Percentiles rank a stretch among this genome's conserved stretches.
phyloP scores from a whole-genome alignment of 2,329 filamentous ascomycete genomes.

The Phaeosphaeria sp. region DNA sequence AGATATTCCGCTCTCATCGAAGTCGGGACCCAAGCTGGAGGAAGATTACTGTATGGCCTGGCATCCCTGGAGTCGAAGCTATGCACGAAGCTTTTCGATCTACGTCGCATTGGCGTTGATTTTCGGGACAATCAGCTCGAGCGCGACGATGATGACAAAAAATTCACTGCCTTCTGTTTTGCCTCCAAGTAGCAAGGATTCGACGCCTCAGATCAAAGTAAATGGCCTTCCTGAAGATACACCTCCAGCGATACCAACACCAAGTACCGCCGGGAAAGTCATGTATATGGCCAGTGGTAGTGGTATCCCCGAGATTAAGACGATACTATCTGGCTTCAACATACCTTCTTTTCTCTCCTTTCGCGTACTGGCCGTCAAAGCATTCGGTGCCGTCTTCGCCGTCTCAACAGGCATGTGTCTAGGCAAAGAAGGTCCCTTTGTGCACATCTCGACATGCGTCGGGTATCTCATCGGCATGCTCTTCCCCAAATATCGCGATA shows the following conservation, averaged over 20 bases:
- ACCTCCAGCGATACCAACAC: slow-evolving; percentile 7
- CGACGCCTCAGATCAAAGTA: slow-evolving; percentile 14
- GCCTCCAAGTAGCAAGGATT: slow-evolving; percentile 31
- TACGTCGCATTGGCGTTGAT: slow-evolving; percentile 58
- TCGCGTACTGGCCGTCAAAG: slow-evolving; percentile 63
- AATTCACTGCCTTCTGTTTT: slow-evolving; percentile 54
- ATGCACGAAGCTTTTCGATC: slow-evolving; percentile 53
- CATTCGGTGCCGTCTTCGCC: slow-evolving; percentile 64
- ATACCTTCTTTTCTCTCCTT: slow-evolving; percentile 64
- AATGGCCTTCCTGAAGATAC: slow-evolving; percentile 2
- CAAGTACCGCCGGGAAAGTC: slow-evolving; percentile 51
- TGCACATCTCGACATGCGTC: slow-evolving; percentile 66
- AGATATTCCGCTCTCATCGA: background rate
- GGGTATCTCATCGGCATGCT: slow-evolving; percentile 59
- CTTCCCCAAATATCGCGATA: slow-evolving; percentile 65
- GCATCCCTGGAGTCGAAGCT: slow-evolving; percentile 53
- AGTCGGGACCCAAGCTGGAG: slow-evolving; percentile 20
- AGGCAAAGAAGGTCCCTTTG: slow-evolving; percentile 68
- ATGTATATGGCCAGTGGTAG: slow-evolving; percentile 67
- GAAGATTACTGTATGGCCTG: slow-evolving; percentile 49
- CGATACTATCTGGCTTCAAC: slow-evolving; percentile 65
- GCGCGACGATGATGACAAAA: slow-evolving; percentile 59
- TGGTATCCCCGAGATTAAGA: slow-evolving; percentile 69
- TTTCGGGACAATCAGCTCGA: slow-evolving; percentile 58
- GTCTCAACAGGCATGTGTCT: slow-evolving; percentile 66